Evolutionary conservation across 2,329 filamentous ascomycete species (phyloP).

Genomic region (Elsinoe ampelina): DNA sequence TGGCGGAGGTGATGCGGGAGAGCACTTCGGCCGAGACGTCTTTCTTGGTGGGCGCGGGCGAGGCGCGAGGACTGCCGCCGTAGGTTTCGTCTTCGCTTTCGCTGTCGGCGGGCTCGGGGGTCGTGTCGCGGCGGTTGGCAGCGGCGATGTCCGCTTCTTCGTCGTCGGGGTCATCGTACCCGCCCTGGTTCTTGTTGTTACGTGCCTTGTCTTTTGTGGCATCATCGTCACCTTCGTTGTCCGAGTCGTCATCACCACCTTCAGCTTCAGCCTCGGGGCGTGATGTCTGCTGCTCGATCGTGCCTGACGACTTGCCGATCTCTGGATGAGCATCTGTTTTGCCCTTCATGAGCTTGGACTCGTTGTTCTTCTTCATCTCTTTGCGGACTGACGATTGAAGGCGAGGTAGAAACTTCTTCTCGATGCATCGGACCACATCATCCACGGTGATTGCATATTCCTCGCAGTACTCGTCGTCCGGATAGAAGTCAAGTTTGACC

Average conservation of each 20-base stretch:
- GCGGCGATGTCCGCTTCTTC: constrained; percentile 74
- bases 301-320: constrained; percentile 56
- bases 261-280: constrained; percentile 39
- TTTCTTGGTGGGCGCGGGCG: constrained; percentile 15
- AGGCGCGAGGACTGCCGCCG: constrained; percentile 29
- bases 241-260: constrained; percentile 58
- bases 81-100: constrained; percentile 51
- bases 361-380: constrained; percentile 70
- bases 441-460: constrained; percentile 74
- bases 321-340: constrained; percentile 60
- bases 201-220: constrained; percentile 62
- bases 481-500: constrained; percentile 74
- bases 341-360: constrained; percentile 45
- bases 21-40: not conserved
- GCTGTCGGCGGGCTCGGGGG: constrained; percentile 48
- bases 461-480: constrained; percentile 68
- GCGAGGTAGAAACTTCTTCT: constrained; percentile 65
- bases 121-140: constrained; percentile 52
- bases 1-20: constrained; percentile 50
- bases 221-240: constrained; percentile 45
- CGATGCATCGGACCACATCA: constrained; percentile 72
- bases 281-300: constrained; percentile 41
- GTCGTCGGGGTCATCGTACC: constrained; percentile 86
- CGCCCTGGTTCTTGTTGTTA: constrained; percentile 68
- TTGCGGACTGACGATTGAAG: constrained; percentile 62